Evolutionary conservation across 305 asterid genomes (phyloP).

Genomic region (Solanum chacoense): DNA sequence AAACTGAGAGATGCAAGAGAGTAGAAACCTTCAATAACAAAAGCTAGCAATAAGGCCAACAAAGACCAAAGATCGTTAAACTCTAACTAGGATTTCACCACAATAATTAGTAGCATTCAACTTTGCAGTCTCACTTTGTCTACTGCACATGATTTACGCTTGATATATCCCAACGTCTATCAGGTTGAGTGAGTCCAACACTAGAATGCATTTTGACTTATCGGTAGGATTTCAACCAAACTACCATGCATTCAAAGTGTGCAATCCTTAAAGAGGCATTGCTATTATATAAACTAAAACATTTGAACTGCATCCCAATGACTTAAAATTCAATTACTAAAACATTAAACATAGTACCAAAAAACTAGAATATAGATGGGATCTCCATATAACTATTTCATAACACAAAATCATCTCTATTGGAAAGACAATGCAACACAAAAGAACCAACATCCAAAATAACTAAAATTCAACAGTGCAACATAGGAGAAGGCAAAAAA

Average conservation of each 20-base stretch:
- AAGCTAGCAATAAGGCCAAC: not conserved
- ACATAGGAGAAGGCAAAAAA: not conserved
- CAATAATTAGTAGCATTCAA: not conserved
- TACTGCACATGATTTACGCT: not conserved
- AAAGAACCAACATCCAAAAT: not conserved
- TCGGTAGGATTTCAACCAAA: not conserved
- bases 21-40: not conserved
- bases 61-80: too few species aligned
- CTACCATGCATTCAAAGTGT: not conserved
- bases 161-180: not conserved
- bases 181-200: not conserved
- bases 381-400: not conserved
- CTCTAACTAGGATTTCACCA: not conserved
- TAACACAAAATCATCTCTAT: not conserved
- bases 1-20: not conserved
- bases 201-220: too few species aligned
- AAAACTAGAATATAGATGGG: not conserved
- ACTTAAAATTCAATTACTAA: not conserved
- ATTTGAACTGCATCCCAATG: too few species aligned
- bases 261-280: not conserved
- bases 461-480: not conserved
- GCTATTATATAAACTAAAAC: not conserved
- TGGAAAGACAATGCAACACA: not conserved
- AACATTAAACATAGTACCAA: not conserved
- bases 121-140: not conserved